These are phyloP conservation scores for Neoconidiobolus thromboides DNA, from an alignment of 371 early-diverging fungal species.

Conservation along the genomic window DNA sequence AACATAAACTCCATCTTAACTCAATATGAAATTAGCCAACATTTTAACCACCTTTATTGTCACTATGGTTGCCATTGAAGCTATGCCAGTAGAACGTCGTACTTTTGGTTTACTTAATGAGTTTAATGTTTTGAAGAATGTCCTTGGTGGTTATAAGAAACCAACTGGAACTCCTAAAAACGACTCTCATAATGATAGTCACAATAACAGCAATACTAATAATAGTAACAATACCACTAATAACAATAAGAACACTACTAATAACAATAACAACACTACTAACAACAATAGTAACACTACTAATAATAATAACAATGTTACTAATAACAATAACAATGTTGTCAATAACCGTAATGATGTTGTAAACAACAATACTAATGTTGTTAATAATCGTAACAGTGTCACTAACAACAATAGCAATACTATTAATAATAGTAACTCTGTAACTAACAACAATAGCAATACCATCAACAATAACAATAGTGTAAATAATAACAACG, in stretches of 20 bases:
- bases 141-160: background rate
- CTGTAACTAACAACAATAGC: conserved; percentile 10
- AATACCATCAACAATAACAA: conserved; percentile 11
- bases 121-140: background rate
- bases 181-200: background rate
- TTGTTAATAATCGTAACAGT: conserved; percentile 6
- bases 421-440: conserved; percentile 6
- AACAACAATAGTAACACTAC: background rate
- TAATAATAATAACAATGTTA: background rate
- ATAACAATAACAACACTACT: background rate
- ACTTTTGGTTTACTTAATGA: background rate
- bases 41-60: background rate
- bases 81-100: background rate
- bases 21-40: background rate
- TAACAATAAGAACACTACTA: background rate
- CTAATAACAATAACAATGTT: background rate
- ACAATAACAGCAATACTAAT: conserved; percentile 8
- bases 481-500: conserved; percentile 3
- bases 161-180: background rate
- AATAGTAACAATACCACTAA: background rate
- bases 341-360: background rate
- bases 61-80: background rate
- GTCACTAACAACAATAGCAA: conserved; percentile 9
- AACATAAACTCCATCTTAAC: background rate
- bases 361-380: conserved; percentile 5